Percentiles rank a stretch among this genome's conserved stretches.
Evolutionary conservation across 306 rosid genomes (phyloP).

Genomic region (Medicago ruthenica): DNA sequence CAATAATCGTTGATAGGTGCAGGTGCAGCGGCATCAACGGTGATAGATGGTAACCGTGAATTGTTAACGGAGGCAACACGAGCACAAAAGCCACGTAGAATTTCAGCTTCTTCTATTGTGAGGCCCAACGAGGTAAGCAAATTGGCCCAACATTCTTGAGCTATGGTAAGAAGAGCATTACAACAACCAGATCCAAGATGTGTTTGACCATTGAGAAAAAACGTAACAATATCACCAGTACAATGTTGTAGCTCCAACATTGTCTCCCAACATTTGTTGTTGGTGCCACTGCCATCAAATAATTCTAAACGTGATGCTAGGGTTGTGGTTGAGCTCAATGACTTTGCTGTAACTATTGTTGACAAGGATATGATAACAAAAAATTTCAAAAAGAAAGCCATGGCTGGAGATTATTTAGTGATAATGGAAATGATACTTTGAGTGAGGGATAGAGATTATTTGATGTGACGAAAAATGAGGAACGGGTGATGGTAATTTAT

Average conservation of each 20-base stretch:
- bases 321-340: not conserved
- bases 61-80: not conserved
- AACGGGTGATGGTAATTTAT: not conserved
- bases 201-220: slow-evolving; percentile 31
- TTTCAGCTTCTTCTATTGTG: slow-evolving; percentile 41
- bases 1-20: not conserved
- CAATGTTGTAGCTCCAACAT: slow-evolving; percentile 32
- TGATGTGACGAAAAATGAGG: not conserved
- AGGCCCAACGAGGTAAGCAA: slow-evolving; percentile 51
- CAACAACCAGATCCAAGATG: slow-evolving; percentile 47
- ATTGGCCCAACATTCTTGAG: slow-evolving; percentile 51
- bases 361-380: not conserved
- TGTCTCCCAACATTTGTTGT: slow-evolving; percentile 38
- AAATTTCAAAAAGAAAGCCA: slow-evolving; percentile 34
- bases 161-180: slow-evolving; percentile 39
- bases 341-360: not conserved
- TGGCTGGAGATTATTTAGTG: not conserved
- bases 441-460: too few relatives aligned
- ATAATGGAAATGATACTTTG: not conserved
- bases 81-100: slow-evolving; percentile 13
- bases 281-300: not conserved
- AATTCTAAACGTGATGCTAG: not conserved
- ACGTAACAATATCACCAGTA: slow-evolving; percentile 26
- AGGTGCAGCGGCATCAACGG: not conserved
- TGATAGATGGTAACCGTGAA: not conserved